phyloP scores from a whole-genome alignment of 1,284 basidiomycete species.

The Entoloma clypeatum region DNA sequence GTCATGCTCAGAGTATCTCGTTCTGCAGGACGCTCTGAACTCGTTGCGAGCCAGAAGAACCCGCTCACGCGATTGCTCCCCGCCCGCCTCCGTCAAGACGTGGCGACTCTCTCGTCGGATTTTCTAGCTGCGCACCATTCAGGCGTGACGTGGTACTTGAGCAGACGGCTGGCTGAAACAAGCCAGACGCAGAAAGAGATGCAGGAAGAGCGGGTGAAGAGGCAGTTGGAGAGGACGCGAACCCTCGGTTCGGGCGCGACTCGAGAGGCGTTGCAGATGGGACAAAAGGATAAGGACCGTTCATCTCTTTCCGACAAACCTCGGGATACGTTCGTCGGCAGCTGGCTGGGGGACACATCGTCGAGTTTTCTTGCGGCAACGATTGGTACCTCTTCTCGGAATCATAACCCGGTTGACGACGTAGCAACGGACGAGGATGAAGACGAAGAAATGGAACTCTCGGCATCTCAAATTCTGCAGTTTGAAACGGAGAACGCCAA shows the following conservation, averaged over 20 bases:
- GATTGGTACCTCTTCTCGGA: slow-evolving; percentile 46
- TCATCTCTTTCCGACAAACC: slow-evolving; percentile 19
- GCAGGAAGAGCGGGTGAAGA: slow-evolving; percentile 83
- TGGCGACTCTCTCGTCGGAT: slow-evolving; percentile 56
- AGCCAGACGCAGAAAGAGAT: slow-evolving; percentile 79
- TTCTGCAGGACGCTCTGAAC: slow-evolving; percentile 57
- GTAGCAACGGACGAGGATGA: slow-evolving; percentile 50
- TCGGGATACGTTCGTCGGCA: slow-evolving; percentile 31
- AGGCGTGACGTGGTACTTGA: slow-evolving; percentile 83
- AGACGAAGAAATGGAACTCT: slow-evolving; percentile 72
- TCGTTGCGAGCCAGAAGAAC: slow-evolving; percentile 57
- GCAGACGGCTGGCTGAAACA: slow-evolving; percentile 70
- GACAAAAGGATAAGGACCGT: slow-evolving; percentile 25
- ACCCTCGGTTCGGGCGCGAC: slow-evolving; percentile 74
- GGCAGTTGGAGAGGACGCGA: slow-evolving; percentile 74
- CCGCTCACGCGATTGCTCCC: slow-evolving; percentile 65
- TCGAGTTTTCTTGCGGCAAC: slow-evolving; percentile 60
- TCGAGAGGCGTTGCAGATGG: slow-evolving; percentile 50
- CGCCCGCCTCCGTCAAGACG: slow-evolving; percentile 57
- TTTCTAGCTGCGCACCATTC: slow-evolving; percentile 80
- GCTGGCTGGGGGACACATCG: slow-evolving; percentile 66
- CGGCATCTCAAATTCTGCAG: slow-evolving; percentile 82
- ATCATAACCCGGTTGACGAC: slow-evolving; percentile 36
- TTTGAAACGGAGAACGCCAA: slow-evolving; percentile 89
- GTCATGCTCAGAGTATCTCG: no score